phyloP scores from a whole-genome alignment of 179 eudicot species.

The Beta lomatogona region DNA sequence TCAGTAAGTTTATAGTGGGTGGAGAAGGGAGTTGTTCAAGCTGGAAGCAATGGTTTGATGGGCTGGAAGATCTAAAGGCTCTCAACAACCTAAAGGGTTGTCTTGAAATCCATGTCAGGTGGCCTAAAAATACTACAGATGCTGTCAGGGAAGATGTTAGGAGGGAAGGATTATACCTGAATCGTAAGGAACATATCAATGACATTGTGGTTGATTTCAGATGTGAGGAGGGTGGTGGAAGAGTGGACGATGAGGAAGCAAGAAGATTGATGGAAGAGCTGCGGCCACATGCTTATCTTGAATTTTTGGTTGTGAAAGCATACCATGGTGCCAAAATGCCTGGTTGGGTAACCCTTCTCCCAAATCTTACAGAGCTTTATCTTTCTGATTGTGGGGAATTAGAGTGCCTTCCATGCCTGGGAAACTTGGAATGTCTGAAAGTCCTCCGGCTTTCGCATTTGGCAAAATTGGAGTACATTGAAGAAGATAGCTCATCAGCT shows the following conservation, averaged over 20 bases:
- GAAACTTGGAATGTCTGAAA: conserved; percentile 1
- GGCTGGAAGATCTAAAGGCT: conserved; percentile 1
- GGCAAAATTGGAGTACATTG: conserved; percentile 4
- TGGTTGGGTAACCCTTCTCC: conserved; percentile 13
- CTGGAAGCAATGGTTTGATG: neutral
- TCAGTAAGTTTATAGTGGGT: conserved; percentile 1
- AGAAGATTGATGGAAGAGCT: conserved; percentile 16
- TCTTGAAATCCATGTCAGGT: neutral
- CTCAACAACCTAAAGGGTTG: neutral
- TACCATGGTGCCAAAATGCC: conserved; percentile 7
- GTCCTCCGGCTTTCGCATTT: neutral
- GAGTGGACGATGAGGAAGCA: neutral
- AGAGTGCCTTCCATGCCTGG: neutral
- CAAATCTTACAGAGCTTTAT: conserved; percentile 8
- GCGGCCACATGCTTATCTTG: conserved; percentile 20
- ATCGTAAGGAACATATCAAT: neutral
- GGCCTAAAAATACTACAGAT: neutral
- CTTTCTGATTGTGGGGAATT: neutral
- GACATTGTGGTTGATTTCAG: neutral
- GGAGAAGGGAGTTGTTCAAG: neutral
- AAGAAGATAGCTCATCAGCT: neutral
- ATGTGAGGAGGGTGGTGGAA: neutral
- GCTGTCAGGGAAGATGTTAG: neutral
- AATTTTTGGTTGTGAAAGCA: neutral
- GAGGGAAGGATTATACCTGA: neutral